Evolutionary conservation across 768 basidiomycete species (phyloP).

Genomic region (Phanerochaete sordida): DNA sequence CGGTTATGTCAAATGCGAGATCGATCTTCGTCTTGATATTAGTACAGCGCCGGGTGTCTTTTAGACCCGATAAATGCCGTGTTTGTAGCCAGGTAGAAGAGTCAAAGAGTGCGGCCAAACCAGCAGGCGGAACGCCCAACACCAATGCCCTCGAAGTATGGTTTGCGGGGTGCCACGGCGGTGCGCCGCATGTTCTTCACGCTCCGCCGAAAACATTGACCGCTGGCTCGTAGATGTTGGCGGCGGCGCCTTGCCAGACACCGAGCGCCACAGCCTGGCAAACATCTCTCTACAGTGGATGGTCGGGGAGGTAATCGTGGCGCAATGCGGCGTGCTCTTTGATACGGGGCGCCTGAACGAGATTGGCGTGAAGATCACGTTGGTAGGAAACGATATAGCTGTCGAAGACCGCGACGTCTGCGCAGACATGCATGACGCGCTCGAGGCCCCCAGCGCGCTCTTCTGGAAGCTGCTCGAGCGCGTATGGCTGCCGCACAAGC

Average conservation of each 20-base stretch:
- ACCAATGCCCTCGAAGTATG: slow-evolving; percentile 57
- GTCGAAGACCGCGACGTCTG: background rate
- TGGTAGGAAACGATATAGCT: background rate
- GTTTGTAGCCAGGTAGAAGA: background rate
- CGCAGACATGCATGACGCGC: background rate
- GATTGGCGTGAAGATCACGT: background rate
- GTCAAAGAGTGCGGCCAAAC: background rate
- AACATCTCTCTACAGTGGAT: slow-evolving; percentile 75
- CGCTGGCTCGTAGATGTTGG: slow-evolving; percentile 55
- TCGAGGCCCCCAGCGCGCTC: background rate
- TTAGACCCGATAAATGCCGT: background rate
- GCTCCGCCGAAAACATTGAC: slow-evolving; percentile 14
- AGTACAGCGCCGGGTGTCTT: background rate
- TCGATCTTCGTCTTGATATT: background rate
- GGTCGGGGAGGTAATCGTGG: slow-evolving; percentile 58
- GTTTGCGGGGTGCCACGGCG: slow-evolving; percentile 50
- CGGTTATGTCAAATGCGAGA: slow-evolving; percentile 8
- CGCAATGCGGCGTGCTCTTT: slow-evolving; percentile 58
- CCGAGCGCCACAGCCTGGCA: slow-evolving; percentile 38
- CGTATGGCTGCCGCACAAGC: slow-evolving; percentile 20
- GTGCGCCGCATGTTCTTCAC: slow-evolving; percentile 7
- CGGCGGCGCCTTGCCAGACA: slow-evolving; percentile 55
- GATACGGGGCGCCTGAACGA: slow-evolving; percentile 23
- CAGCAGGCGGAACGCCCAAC: slow-evolving; percentile 18
- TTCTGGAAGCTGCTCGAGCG: background rate